Base-by-base conservation (phyloP, 2,329 filamentous ascomycete species). In the Purpureocillium takamizusanense region DNA sequence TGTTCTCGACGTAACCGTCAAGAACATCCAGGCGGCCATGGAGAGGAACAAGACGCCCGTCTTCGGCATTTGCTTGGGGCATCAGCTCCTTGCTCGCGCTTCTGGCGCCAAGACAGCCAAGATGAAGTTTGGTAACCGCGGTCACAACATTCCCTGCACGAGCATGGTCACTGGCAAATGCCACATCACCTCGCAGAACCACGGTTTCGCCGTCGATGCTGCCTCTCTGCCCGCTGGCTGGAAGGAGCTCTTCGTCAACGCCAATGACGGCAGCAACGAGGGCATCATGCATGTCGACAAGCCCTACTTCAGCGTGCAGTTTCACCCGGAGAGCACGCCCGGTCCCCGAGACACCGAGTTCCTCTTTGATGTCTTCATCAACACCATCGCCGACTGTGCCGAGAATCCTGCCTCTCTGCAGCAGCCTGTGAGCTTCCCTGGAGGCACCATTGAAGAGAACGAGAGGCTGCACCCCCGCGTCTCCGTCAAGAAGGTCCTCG, bases 121-220 rank as follows among this genome's bases (percentile, higher is more conserved):
- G 74, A 94, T 98, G 87, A 97, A 97, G 74, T 98, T 95, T 55
- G 92, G 92, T 68, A 98, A 98, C 69, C 86, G 92, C 55, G 92
- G 90, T 32, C 87, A 94, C 72, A 98, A 98, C 67, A 97, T 98
- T 55, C 92, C 92, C 33, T 95, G 89, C 72, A 97, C 90, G 10
- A 95, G 85, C 66, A 76, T 95, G 75, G 72, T 97, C 49, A 94
- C 90, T 33, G 92, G 92, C 51, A 88, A 88, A 67, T 98, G 92
- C 62, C 90, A 98, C 67, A 98, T 98, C 59, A 98, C 92, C 31
- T 97, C 92, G 9, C 92, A 98, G 65, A 98, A 98, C 64, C 92
- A 98, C 62, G 92, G 92, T 61, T 98, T 82, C 55, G 92, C 89
- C 9, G 92, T 98, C 31, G 87, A 97, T 59, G 73, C 87, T 4